Base-by-base conservation (phyloP, 495 filamentous ascomycete species). In the Sordaria brevicollis region DNA sequence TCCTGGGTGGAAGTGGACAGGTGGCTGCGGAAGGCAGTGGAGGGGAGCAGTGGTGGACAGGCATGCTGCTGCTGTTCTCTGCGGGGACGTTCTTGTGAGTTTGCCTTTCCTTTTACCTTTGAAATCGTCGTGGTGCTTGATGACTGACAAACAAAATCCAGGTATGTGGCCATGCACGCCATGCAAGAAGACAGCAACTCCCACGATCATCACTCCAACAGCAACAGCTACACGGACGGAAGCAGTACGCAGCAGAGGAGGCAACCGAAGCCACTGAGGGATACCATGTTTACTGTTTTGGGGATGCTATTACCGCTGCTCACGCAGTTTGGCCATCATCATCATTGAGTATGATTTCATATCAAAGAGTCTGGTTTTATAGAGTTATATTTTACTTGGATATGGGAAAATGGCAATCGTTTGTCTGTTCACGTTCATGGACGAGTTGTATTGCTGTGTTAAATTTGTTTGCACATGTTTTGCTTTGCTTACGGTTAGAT, bases 141-240 rank as follows among this genome's bases (percentile, higher is more conserved):
- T 31, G 49, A 34, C 43, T 69, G 57, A 54, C 72, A 78, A 70
- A 80, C 67, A 11, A 41, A 69, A 35, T 11, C 11, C 68, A 97
- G 93, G 76, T 98, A 99, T 76, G 95, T 99, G 34, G 96, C 95
- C 2, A 96, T 97, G 94, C 95, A 99, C 76, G 93, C 93, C 3
- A 97, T 98, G 93, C 92, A 94, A 76, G 93, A 96, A 74, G 89
- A 90, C 57, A 87, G 88, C 65, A 69, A 79, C 72, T 69, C 81
- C 68, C 73, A 86, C 69, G 86, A 89, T 13, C 86, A 87, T 62
- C 83, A 84, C 69, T 76, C 77, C 8, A 77, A 78, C 36, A 76
- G 78, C 33, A 93, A 92, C 76, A 92, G 92, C 31, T 93, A 90
- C 75, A 77, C 85, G 13, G 90, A 93, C 8, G 84, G 86, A 19